Evolutionary conservation across 108 stramenopile genomes (phyloP).

Genomic region (Cyclostephanos invisitatus): DNA sequence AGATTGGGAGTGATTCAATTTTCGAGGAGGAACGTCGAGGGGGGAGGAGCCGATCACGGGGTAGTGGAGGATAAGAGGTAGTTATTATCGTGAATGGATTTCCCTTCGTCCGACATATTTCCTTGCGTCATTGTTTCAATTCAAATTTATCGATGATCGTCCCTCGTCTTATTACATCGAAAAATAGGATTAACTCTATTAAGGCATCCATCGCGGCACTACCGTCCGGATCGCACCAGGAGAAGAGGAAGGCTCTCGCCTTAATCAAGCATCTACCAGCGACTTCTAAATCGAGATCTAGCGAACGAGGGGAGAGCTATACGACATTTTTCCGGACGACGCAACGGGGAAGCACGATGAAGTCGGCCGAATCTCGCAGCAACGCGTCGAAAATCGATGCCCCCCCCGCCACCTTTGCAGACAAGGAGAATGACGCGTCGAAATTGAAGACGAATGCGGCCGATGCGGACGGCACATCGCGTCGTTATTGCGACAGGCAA

Average conservation of each 20-base stretch:
- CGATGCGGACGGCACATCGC: neutral
- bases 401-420: neutral
- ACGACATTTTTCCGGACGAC: neutral
- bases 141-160: slow-evolving; percentile 5
- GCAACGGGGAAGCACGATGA: neutral
- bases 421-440: slow-evolving; percentile 7
- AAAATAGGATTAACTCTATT: neutral
- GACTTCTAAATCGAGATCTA: neutral
- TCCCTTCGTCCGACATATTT: neutral
- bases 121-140: slow-evolving; percentile 6
- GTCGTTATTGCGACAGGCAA: neutral
- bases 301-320: neutral
- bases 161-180: neutral
- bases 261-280: neutral
- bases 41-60: neutral
- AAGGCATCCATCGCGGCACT: neutral
- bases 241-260: slow-evolving; percentile 19
- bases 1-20: slow-evolving; percentile 15
- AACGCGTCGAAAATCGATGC: neutral
- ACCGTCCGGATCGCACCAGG: slow-evolving; percentile 1
- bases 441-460: neutral
- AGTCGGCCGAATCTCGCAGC: neutral
- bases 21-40: neutral
- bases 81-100: neutral
- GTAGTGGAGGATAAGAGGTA: neutral